Conservation (phyloP, 345 rosid species). For the Pistacia vera region DNA sequence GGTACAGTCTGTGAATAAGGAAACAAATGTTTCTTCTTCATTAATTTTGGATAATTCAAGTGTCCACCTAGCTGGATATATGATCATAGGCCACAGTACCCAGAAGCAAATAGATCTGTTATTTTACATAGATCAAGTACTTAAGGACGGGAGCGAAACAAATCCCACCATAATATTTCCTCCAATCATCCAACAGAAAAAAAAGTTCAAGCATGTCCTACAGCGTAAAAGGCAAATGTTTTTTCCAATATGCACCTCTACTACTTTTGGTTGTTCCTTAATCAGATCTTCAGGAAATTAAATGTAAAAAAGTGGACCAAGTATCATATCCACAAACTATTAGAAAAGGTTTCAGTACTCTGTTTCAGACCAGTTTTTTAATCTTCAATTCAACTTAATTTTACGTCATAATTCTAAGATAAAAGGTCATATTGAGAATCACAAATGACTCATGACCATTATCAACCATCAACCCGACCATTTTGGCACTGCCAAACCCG, state of each 20-base stretch:
- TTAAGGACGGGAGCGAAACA: background rate
- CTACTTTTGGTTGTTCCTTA: background rate
- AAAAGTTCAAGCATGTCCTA: background rate
- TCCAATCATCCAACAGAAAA: no score
- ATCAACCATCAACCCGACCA: background rate
- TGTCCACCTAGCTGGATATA: background rate
- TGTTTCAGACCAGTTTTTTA: background rate
- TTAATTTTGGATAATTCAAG: background rate
- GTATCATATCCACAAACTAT: background rate
- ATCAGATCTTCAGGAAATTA: background rate
- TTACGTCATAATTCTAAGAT: background rate
- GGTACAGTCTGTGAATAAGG: no score
- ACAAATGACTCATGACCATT: background rate
- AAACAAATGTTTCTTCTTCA: no score
- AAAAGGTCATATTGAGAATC: background rate
- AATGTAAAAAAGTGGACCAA: background rate
- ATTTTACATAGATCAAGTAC: background rate
- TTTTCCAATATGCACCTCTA: background rate
- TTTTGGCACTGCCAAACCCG: no score
- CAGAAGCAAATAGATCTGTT: background rate
- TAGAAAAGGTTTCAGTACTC: background rate
- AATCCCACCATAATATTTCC: background rate
- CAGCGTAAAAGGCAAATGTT: background rate
- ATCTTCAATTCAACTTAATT: background rate
- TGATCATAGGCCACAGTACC: background rate